phyloP scores from a whole-genome alignment of 768 basidiomycete species.

The Rhodotorula kratochvilovae region DNA sequence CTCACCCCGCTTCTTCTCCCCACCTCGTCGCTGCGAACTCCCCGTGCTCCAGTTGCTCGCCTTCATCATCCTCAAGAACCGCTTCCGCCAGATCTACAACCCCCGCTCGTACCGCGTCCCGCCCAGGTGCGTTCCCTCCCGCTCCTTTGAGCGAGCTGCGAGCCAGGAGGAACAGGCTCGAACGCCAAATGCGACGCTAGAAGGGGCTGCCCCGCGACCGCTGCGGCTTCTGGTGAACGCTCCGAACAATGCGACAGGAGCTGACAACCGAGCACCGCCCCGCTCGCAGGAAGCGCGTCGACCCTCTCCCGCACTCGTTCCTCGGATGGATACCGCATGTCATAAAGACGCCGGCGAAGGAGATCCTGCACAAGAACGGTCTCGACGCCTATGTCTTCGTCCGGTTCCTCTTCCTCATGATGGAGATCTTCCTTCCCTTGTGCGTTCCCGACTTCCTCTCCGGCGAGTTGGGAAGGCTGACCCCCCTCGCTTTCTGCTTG shows the following conservation, averaged over 20 bases:
- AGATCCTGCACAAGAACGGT: conserved; percentile 67
- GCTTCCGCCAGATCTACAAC: conserved; percentile 84
- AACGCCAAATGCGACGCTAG: not conserved
- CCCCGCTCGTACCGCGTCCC: conserved; percentile 70
- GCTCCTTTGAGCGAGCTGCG: not conserved
- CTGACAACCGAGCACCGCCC: too few relatives aligned
- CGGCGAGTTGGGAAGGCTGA: not conserved
- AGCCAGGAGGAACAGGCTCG: too few relatives aligned
- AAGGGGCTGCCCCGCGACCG: too few relatives aligned
- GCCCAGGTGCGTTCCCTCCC: conserved; percentile 49
- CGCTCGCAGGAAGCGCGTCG: conserved; percentile 20
- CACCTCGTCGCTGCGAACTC: conserved; percentile 47
- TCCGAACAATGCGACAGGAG: too few relatives aligned
- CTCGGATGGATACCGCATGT: conserved; percentile 67
- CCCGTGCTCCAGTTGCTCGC: conserved; percentile 54
- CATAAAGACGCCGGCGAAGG: conserved; percentile 59
- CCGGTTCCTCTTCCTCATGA: conserved; percentile 78
- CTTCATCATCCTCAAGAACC: conserved; percentile 77
- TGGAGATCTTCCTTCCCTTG: conserved; percentile 75
- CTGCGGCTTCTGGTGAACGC: not conserved
- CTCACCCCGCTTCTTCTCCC: not conserved
- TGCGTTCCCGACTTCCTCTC: conserved; percentile 49
- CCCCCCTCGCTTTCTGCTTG: not conserved
- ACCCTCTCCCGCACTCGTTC: conserved; percentile 54
- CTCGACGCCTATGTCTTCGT: conserved; percentile 91